A percentile compares a stretch with the other conserved stretches of the same genome.
These are phyloP conservation scores for Bruguiera sexangula DNA, from an alignment of 345 rosid species.

Conservation along the genomic window DNA sequence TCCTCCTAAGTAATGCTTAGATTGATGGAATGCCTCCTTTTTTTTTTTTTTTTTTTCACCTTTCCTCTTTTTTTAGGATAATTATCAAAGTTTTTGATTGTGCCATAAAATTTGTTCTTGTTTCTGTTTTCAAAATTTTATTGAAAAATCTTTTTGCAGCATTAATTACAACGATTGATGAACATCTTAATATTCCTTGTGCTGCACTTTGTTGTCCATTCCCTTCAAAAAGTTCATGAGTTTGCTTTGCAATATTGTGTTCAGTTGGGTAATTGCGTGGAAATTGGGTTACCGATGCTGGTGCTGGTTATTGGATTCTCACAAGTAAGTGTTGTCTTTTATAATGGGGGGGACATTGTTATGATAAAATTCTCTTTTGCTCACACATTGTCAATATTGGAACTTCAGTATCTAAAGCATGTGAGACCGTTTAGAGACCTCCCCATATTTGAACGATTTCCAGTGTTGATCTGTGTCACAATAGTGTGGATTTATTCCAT, in stretches of 20 bases:
- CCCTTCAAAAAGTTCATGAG: background rate
- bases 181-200: background rate
- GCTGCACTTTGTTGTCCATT: too few species aligned
- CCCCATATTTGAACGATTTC: constrained; percentile 32
- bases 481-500: constrained; percentile 30
- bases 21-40: too few species aligned
- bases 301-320: constrained; percentile 28
- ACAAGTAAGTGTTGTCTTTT: constrained; percentile 18
- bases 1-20: too few species aligned
- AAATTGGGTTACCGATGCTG: constrained; percentile 34
- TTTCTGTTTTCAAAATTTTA: background rate
- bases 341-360: background rate
- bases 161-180: background rate
- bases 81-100: too few species aligned
- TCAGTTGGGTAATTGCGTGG: constrained; percentile 34
- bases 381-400: background rate
- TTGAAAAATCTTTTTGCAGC: background rate
- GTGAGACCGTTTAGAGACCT: constrained; percentile 26
- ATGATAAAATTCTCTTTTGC: background rate
- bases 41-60: too few species aligned
- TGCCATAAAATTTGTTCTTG: background rate
- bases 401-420: constrained; percentile 31
- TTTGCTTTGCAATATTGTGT: background rate
- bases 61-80: too few species aligned
- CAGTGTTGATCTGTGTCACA: constrained; percentile 26